These are phyloP conservation scores for Aspergillus ruber DNA, from an alignment of 2,329 filamentous ascomycete genomes.

Conservation along the genomic window DNA sequence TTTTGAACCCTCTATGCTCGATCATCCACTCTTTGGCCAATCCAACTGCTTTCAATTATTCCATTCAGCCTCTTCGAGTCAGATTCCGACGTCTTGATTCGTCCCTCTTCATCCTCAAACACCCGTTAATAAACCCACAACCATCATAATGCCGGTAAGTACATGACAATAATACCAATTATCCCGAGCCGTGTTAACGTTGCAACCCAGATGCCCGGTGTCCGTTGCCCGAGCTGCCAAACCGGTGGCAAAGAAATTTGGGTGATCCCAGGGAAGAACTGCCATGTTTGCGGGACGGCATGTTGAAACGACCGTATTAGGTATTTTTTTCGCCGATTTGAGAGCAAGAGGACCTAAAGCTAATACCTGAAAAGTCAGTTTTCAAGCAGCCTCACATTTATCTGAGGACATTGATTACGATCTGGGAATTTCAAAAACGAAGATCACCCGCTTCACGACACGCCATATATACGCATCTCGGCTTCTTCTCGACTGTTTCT, in stretches of 20 bases:
- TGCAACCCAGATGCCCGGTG: constrained; percentile 37
- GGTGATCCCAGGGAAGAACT: constrained; percentile 43
- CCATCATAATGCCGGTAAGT: constrained; percentile 7
- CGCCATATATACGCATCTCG: not conserved
- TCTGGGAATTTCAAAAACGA: not conserved
- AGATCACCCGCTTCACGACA: not conserved
- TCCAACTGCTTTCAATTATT: not conserved
- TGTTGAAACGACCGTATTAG: constrained; percentile 13
- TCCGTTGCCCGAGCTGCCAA: constrained; percentile 35
- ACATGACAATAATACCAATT: not conserved
- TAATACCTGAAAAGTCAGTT: not conserved
- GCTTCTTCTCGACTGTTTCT: not conserved
- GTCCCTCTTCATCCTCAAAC: not conserved
- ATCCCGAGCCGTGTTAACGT: not conserved
- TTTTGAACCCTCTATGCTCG: not conserved
- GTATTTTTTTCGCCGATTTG: constrained; percentile 9
- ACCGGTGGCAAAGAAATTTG: constrained; percentile 33
- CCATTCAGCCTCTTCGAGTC: not conserved
- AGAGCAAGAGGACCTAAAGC: not conserved
- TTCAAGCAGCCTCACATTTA: not conserved
- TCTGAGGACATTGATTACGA: not conserved
- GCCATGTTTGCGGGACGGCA: constrained; percentile 35
- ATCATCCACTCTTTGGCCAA: not conserved
- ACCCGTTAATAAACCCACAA: not conserved
- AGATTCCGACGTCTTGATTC: not conserved